These are phyloP conservation scores for Dillenia suffruticosa DNA, from an alignment of 164 flowering plant genomes.

Conservation along the genomic window DNA sequence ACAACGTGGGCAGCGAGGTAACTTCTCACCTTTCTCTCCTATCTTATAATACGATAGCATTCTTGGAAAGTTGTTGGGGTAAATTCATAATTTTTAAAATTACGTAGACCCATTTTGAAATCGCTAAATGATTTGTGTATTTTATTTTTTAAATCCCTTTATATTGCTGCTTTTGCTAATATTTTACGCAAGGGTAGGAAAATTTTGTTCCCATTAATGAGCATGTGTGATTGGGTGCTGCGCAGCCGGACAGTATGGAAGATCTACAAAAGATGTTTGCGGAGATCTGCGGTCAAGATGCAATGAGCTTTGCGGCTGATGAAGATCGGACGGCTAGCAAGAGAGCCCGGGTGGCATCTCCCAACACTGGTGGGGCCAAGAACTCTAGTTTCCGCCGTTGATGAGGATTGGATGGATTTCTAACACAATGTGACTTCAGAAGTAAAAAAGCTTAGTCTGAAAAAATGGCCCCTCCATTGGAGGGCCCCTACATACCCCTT, in stretches of 20 bases:
- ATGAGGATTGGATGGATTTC: too few relatives aligned
- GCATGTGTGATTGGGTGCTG: neutral
- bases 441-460: too few relatives aligned
- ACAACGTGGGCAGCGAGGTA: constrained; percentile 64
- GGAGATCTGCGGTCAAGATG: constrained; percentile 65
- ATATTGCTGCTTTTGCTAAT: neutral
- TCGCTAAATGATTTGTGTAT: neutral
- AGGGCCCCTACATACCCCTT: too few relatives aligned
- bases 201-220: neutral
- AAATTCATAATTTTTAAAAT: neutral
- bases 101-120: too few relatives aligned
- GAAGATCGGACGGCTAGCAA: constrained; percentile 30
- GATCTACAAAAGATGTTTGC: constrained; percentile 84
- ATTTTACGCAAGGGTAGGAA: constrained; percentile 1
- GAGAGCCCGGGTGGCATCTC: constrained; percentile 29
- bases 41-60: neutral
- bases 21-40: neutral
- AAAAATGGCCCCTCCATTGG: too few relatives aligned
- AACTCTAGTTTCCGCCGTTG: too few relatives aligned
- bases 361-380: neutral
- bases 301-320: constrained; percentile 10
- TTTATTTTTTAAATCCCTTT: neutral
- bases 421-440: too few relatives aligned
- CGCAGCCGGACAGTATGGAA: constrained; percentile 28
- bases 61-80: neutral